Evolutionary conservation across 2,329 filamentous ascomycete genomes (phyloP), one percentile per base, ranked within the genome.

Genomic region (Rutstroemia sp.): DNA sequence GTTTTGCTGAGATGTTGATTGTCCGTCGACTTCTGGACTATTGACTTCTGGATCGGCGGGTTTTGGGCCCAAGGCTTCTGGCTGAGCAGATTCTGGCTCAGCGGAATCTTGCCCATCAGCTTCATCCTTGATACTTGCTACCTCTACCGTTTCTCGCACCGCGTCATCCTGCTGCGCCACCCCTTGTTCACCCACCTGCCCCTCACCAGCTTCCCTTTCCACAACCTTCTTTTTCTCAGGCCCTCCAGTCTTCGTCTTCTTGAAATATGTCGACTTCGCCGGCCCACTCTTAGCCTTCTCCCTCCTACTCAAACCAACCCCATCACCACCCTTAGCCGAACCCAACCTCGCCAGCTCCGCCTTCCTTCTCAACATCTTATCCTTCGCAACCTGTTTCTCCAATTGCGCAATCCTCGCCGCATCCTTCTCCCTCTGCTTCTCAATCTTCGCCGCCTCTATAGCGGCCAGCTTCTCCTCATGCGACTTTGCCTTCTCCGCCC

Each of bases 231-330:
- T 44, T 14, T 21, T 23, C 21, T 25, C 23, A 4, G 39, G 38
- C 18, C 39, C 16, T 1, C 30, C 21, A n/a, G 49, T 52, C 19
- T 42, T 14, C 1, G 25, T 39, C n/a, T 52, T 25, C 39, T 38
- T 47, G 52, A 46, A 51, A n/a, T 42, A 51, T 37, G 38, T 42
- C 27, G 47, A 51, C 4, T 48, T 56, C 42, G 51, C 52, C 27
- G 48, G 48, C 27, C 47, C 54, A 16, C 30, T 41, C 18, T 48
- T 48, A 9, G 45, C 45, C 45, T 48, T 9, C 18, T 21, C 14
- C 39, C 18, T 41, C 39, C 18, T 41, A 41, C 14, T 19, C 18
- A 14, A 7, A 14, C 39, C 39, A 14, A 14, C 39, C 18, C 1
- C 14, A 9, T n/a, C 14, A 16, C 18, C 7, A 14, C 18, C 39